phyloP scores from a whole-genome alignment of 2,329 filamentous ascomycete species.

The Exophiala aquamarina region DNA sequence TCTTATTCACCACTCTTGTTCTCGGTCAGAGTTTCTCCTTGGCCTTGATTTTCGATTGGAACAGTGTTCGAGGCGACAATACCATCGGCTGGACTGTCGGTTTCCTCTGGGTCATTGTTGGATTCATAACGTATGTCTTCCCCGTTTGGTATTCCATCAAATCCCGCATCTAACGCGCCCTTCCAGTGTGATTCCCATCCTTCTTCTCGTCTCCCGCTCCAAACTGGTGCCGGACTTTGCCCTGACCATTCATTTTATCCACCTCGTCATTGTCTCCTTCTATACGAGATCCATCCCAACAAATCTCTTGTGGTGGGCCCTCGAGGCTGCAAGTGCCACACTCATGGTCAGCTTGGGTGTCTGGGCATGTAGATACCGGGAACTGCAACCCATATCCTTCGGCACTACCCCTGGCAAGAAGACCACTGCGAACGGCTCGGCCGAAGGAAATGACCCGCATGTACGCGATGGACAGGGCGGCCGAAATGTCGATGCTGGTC shows the following conservation, averaged over 20 bases:
- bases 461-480: conserved; percentile 27
- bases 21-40: conserved; percentile 60
- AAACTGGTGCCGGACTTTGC: conserved; percentile 96
- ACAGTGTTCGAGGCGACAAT: conserved; percentile 63
- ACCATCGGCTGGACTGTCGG: conserved; percentile 70
- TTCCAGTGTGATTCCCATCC: conserved; percentile 74
- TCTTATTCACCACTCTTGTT: conserved; percentile 67
- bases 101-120: conserved; percentile 67
- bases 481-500: conserved; percentile 29
- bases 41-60: conserved; percentile 64
- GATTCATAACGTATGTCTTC: conserved; percentile 59
- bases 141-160: too few species aligned
- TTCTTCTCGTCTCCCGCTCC: conserved; percentile 79
- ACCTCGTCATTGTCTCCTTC: conserved; percentile 73
- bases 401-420: conserved; percentile 51
- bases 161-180: conserved; percentile 1
- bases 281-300: conserved; percentile 76
- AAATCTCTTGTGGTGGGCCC: conserved; percentile 82
- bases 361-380: conserved; percentile 89
- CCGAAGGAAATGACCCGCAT: conserved; percentile 41
- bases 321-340: conserved; percentile 60
- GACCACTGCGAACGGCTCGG: conserved; percentile 12
- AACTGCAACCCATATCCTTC: conserved; percentile 85
- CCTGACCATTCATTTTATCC: conserved; percentile 80
- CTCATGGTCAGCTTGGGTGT: conserved; percentile 73